phyloP scores from a whole-genome alignment of 192 early-diverging fungal species.

The Thoreauomyces humboldtii region DNA sequence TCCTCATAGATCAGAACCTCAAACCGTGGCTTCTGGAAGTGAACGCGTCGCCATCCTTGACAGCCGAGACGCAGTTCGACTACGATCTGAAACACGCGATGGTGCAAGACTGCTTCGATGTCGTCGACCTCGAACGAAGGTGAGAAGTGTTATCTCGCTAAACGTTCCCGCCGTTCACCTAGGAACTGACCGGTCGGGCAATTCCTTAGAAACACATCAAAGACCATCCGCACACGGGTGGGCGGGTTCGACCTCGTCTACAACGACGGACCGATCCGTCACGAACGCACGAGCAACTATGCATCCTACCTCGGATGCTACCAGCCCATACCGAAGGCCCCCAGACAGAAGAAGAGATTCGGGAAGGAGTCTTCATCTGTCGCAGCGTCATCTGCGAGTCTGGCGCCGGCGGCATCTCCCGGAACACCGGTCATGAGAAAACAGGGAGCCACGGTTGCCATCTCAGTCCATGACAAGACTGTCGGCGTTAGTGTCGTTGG shows the following conservation, averaged over 20 bases:
- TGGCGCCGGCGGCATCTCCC: background rate
- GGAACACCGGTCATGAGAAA: too few relatives aligned
- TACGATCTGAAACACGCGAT: conserved; percentile 62
- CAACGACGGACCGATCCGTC: conserved; percentile 60
- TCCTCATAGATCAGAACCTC: conserved; percentile 56
- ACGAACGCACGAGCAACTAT: conserved; percentile 53
- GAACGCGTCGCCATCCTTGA: conserved; percentile 57
- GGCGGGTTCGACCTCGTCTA: conserved; percentile 69
- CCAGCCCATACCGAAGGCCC: conserved; percentile 51
- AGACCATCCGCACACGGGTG: conserved; percentile 42
- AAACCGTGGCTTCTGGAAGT: conserved; percentile 66
- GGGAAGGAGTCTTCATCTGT: background rate
- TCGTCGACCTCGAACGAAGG: conserved; percentile 54
- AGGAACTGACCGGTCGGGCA: too few relatives aligned
- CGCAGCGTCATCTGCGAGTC: background rate
- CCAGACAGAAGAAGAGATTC: conserved; percentile 46
- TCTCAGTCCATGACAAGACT: background rate
- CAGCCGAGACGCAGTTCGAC: conserved; percentile 64
- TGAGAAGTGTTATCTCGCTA: too few relatives aligned
- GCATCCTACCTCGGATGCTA: conserved; percentile 52
- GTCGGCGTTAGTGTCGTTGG: conserved; percentile 1
- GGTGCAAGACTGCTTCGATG: conserved; percentile 61
- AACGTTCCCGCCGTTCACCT: too few relatives aligned
- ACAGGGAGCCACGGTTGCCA: too few relatives aligned
- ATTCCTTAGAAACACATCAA: conserved; percentile 17